Base-by-base conservation (phyloP, 768 basidiomycete species). In the Trametes coccinea region DNA sequence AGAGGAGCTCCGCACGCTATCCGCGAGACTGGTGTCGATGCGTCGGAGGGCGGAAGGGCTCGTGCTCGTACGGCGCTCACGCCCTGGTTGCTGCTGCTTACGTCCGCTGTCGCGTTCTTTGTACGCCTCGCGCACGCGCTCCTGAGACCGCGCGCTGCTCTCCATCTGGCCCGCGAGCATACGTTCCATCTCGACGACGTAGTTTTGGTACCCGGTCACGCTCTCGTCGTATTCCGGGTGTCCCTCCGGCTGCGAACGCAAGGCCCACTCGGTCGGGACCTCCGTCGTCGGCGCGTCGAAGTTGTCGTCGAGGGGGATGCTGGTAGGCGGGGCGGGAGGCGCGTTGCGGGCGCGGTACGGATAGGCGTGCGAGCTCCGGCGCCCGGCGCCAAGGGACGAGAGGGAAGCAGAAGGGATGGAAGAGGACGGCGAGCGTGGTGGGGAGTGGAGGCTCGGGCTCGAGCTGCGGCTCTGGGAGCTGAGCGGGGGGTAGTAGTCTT, bases 181-280 rank as follows among this genome's bases (percentile, higher is more conserved):
- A 53, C 68, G 63, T 65, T 72, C 71, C 67, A 72, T 72, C 60
- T 72, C 71, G 49, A 61, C 60, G 22, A 72, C 69, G 62, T 69
- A 72, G 66, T 70, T 70, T 49, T 63, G 65, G 56, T 72, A 72
- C 43, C 71, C 71, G 57, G 63, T 69, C 51, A 72, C 63, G 46
- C 67, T 68, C 50, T 70, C 69, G 40, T 69, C 65, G 61, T 71
- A 69, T 56, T 68, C 67, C n/a, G 64, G 62, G 45, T 56, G 59
- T 33, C 53, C 52, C 16, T 67, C 63, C 33, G 47, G 60, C 37
- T 16, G 46, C 22, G 43, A 16, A 45, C 49, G 56, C 58, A 41
- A 49, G 29, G 43, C 63, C 69, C 69, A 72, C 45, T 69, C 71
- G 30, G 70, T 70, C 45, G 70, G 70, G 17, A 64, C 70, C 56